phyloP scores from a whole-genome alignment of 257 asterid species.

The Primulina tabacum region DNA sequence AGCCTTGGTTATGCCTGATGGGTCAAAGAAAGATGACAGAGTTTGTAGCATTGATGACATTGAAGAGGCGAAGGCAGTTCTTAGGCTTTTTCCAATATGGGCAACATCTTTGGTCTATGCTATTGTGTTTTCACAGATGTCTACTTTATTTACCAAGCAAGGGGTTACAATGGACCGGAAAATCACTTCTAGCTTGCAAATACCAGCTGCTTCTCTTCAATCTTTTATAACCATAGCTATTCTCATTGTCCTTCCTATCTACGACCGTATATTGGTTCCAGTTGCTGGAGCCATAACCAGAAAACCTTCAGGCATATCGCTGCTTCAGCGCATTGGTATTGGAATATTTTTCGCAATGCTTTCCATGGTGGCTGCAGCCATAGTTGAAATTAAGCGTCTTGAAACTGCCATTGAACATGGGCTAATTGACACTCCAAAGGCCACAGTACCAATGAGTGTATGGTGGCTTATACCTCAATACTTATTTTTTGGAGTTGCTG shows the following conservation, averaged over 20 bases:
- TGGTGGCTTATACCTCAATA: constrained; percentile 64
- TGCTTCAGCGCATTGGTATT: constrained; percentile 34
- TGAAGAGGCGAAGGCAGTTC: constrained; percentile 54
- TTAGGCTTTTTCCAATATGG: constrained; percentile 62
- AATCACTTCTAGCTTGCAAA: constrained; percentile 34
- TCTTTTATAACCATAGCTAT: constrained; percentile 38
- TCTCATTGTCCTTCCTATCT: constrained; percentile 40
- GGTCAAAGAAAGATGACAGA: constrained; percentile 25
- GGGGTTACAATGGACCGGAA: constrained; percentile 60
- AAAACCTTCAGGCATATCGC: constrained; percentile 35
- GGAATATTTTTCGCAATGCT: constrained; percentile 23
- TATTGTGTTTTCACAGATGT: constrained; percentile 43
- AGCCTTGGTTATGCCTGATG: constrained; percentile 41
- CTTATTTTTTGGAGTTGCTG: constrained; percentile 43
- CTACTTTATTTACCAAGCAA: constrained; percentile 60
- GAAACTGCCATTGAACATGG: constrained; percentile 32
- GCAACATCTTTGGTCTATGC: constrained; percentile 43
- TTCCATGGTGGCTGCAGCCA: constrained; percentile 38
- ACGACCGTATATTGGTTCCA: constrained; percentile 59
- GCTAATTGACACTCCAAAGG: constrained; percentile 30
- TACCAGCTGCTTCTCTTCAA: constrained; percentile 62
- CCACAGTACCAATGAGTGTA: constrained; percentile 41
- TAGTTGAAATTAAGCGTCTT: constrained; percentile 33
- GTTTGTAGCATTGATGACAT: constrained; percentile 34
- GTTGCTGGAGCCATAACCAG: constrained; percentile 26